These are phyloP conservation scores for Telopea speciosissima DNA, from an alignment of 177 flowering plant genomes.

Conservation along the genomic window DNA sequence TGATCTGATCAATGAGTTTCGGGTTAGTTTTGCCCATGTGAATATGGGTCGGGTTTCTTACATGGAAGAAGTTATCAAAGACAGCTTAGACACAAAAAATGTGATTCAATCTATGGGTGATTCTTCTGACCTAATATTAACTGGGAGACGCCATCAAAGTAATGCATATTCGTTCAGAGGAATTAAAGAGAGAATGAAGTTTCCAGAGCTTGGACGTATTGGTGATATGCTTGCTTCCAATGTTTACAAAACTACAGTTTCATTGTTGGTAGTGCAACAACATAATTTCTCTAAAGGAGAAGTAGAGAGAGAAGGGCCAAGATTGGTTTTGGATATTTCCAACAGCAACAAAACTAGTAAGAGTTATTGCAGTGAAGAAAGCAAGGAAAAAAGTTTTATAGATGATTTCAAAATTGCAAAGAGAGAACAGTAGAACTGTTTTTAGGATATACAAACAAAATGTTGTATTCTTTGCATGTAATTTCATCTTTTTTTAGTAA, in stretches of 20 bases:
- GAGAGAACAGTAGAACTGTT: too few species aligned
- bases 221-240: background rate
- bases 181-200: conserved; percentile 35
- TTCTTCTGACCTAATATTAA: conserved; percentile 24
- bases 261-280: background rate
- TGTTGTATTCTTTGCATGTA: too few species aligned
- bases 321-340: too few species aligned
- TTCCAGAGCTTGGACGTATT: conserved; percentile 2
- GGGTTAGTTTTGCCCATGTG: background rate
- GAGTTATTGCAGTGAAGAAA: too few species aligned
- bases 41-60: background rate
- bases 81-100: conserved; percentile 14
- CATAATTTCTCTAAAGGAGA: background rate
- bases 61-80: conserved; percentile 23
- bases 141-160: conserved; percentile 25
- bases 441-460: too few species aligned
- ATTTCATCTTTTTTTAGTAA: too few species aligned
- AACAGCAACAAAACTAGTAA: too few species aligned
- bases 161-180: conserved; percentile 21
- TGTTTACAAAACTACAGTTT: background rate
- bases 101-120: conserved; percentile 21
- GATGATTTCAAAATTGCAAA: too few species aligned
- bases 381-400: too few species aligned
- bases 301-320: too few species aligned
- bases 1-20: conserved; percentile 11